Evolutionary conservation across 1,139 yeast genomes (phyloP).

Genomic region (Hanseniaspora gamundiae): DNA sequence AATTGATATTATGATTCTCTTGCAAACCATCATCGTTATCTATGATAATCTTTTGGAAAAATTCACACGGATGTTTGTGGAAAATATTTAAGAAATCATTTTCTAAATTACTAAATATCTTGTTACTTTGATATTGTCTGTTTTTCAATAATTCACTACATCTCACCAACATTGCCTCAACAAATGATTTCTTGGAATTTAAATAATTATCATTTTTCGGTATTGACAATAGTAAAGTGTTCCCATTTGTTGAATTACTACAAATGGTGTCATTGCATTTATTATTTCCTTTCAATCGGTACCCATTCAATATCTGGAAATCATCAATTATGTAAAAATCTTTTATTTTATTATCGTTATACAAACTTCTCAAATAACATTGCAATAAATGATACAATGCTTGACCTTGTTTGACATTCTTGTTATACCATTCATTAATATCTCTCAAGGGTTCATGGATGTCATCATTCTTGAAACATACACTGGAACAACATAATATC

Average conservation of each 20-base stretch:
- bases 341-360: conserved; percentile 21
- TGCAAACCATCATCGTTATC: neutral
- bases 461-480: too few relatives aligned
- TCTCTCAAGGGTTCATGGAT: conserved; percentile 1
- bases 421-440: conserved; percentile 3
- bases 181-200: neutral
- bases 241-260: neutral
- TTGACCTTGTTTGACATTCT: conserved; percentile 14
- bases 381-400: conserved; percentile 23
- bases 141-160: neutral
- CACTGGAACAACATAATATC: conserved; percentile 1
- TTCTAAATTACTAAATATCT: conserved; percentile 4
- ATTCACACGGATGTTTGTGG: neutral
- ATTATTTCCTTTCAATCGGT: neutral
- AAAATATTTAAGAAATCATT: conserved; percentile 5
- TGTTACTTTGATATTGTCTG: neutral
- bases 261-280: neutral
- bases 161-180: neutral
- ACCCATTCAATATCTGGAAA: conserved; percentile 15
- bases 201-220: neutral
- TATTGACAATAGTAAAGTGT: neutral
- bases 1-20: too few relatives aligned
- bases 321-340: conserved; percentile 21
- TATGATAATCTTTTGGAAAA: neutral
- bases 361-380: conserved; percentile 22